A percentile compares a stretch with the other conserved stretches of the same genome.
phyloP scores from a whole-genome alignment of 345 rosid genomes.

The Bruguiera gymnorhiza region DNA sequence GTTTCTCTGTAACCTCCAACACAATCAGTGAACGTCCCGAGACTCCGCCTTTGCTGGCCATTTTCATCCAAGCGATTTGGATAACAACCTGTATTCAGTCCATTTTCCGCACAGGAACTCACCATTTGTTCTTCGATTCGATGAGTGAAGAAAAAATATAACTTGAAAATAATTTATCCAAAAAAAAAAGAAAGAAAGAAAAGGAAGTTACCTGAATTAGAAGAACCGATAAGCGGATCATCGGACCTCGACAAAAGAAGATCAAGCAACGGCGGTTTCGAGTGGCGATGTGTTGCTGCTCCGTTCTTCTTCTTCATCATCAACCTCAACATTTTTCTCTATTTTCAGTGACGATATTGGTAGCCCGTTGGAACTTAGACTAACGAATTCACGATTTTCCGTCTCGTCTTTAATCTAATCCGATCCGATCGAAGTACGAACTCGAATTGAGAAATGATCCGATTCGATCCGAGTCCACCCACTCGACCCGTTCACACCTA shows the following conservation, averaged over 20 bases:
- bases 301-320: conserved; percentile 48
- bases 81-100: conserved; percentile 1
- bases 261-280: conserved; percentile 24
- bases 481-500: too few species aligned
- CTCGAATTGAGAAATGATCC: too few species aligned
- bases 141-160: background rate
- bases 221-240: background rate
- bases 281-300: conserved; percentile 38
- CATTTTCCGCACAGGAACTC: too few species aligned
- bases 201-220: conserved; percentile 6
- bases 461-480: too few species aligned
- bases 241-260: conserved; percentile 14
- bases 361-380: too few species aligned
- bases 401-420: too few species aligned
- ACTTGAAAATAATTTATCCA: background rate
- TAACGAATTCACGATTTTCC: too few species aligned
- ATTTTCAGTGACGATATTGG: too few species aligned
- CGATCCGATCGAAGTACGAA: too few species aligned
- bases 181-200: background rate
- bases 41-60: conserved; percentile 7
- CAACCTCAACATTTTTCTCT: background rate
- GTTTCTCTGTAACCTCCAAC: conserved; percentile 6
- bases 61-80: background rate
- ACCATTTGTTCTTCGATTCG: too few species aligned
- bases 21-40: background rate